Evolutionary conservation across 495 filamentous ascomycete genomes (phyloP).

Genomic region (Neurospora sp.): DNA sequence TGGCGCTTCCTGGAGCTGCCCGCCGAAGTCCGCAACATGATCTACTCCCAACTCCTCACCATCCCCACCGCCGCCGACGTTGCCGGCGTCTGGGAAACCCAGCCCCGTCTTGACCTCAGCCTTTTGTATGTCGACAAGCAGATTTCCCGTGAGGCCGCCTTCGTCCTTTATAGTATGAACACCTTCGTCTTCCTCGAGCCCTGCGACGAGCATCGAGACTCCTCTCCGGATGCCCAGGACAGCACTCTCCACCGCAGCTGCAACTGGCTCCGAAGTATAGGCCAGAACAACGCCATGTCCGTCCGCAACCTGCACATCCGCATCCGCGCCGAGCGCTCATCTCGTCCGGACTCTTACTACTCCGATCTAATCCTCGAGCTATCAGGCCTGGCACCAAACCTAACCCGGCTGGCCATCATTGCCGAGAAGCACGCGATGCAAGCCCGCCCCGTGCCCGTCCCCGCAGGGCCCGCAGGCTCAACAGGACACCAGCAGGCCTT

Average conservation of each 20-base stretch:
- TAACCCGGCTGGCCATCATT: conserved; percentile 7
- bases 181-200: conserved; percentile 13
- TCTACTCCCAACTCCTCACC: conserved; percentile 1
- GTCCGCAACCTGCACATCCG: conserved; percentile 10
- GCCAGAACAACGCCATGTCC: neutral
- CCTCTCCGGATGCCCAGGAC: neutral
- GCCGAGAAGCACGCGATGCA: conserved; percentile 4
- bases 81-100: neutral
- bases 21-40: neutral
- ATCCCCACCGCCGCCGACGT: neutral
- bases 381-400: neutral
- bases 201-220: conserved; percentile 2
- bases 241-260: neutral
- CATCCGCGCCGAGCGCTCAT: conserved; percentile 6
- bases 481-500: neutral
- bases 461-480: neutral
- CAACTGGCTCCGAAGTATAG: conserved; percentile 1
- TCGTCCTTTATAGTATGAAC: conserved; percentile 10
- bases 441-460: neutral
- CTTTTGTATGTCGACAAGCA: conserved; percentile 5
- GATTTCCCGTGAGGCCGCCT: conserved; percentile 6
- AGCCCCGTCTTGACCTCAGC: conserved; percentile 2
- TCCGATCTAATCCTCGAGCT: conserved; percentile 1
- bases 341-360: neutral
- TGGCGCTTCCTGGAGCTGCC: conserved; percentile 1